Percentiles rank a stretch among this genome's conserved stretches.
These are phyloP conservation scores for Micromonas commoda DNA, from an alignment of 139 green algal genomes.

Conservation along the genomic window DNA sequence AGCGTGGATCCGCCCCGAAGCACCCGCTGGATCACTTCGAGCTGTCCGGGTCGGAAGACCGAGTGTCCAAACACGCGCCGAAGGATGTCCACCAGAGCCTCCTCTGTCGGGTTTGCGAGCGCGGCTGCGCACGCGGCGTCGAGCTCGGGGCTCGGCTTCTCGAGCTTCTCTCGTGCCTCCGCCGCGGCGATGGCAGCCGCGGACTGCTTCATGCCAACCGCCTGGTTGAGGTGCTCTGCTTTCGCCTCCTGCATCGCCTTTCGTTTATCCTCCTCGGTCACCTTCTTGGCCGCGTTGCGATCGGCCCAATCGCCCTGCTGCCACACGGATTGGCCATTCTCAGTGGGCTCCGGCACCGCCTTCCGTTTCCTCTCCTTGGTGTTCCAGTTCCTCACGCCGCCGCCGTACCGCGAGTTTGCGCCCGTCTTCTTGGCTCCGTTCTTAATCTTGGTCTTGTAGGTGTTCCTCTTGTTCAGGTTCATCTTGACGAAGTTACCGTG, in stretches of 20 bases:
- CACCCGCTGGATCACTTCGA: conserved; percentile 60
- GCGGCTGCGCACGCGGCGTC: background rate
- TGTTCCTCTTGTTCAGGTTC: background rate
- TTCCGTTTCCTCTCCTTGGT: background rate
- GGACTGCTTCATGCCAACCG: background rate
- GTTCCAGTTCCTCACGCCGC: too few species aligned
- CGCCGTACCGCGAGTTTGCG: conserved; percentile 11
- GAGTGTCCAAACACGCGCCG: conserved; percentile 50
- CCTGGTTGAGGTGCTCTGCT: background rate
- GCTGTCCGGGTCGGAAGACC: conserved; percentile 55
- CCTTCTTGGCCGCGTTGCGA: background rate
- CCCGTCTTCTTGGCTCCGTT: conserved; percentile 5
- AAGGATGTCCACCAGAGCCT: conserved; percentile 33
- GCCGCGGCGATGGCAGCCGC: background rate
- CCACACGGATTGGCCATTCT: background rate
- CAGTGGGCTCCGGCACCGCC: background rate
- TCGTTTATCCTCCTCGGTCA: background rate
- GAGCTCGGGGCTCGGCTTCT: conserved; percentile 12
- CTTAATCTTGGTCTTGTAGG: conserved; percentile 10
- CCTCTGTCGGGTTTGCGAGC: conserved; percentile 5
- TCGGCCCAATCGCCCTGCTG: background rate
- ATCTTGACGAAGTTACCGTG: conserved; percentile 2
- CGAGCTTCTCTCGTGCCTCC: background rate
- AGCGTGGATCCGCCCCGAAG: conserved; percentile 62
- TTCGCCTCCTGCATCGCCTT: background rate